phyloP scores from a whole-genome alignment of 2,329 filamentous ascomycete genomes.

The Phialophora macrospora region DNA sequence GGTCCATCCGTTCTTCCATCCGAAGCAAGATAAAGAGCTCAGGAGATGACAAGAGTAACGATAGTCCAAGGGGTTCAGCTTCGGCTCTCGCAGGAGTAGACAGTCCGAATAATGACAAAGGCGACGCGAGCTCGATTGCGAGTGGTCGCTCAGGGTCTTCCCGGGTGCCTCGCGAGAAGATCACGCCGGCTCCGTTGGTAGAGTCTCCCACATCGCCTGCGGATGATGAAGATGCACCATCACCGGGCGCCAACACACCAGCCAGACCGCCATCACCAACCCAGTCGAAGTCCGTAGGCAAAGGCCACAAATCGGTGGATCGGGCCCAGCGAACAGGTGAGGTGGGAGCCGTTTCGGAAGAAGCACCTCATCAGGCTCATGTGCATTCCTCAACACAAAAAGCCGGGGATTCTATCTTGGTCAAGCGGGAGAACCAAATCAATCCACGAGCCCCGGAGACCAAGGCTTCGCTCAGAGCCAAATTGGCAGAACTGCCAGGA shows the following conservation, averaged over 20 bases:
- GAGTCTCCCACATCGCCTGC: constrained; percentile 31
- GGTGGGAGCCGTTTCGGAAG: constrained; percentile 92
- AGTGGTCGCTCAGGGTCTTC: constrained; percentile 53
- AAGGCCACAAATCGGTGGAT: constrained; percentile 76
- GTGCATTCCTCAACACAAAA: constrained; percentile 65
- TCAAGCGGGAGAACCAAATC: constrained; percentile 74
- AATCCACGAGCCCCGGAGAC: constrained; percentile 63
- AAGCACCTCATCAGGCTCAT: constrained; percentile 72
- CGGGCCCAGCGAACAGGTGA: constrained; percentile 85
- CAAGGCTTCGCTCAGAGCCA: constrained; percentile 44
- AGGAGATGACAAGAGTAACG: constrained; percentile 61
- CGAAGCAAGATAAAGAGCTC: constrained; percentile 77
- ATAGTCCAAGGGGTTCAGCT: constrained; percentile 80
- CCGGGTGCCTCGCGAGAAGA: constrained; percentile 39
- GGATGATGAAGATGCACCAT: constrained; percentile 54
- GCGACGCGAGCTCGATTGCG: constrained; percentile 74
- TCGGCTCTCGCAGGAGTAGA: constrained; percentile 68
- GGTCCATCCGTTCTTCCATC: constrained; percentile 79
- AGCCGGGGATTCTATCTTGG: constrained; percentile 86
- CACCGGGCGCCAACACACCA: constrained; percentile 54
- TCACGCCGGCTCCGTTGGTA: constrained; percentile 34
- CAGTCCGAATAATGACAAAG: constrained; percentile 62
- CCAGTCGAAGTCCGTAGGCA: constrained; percentile 73
- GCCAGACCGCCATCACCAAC: constrained; percentile 83
- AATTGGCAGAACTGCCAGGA: constrained; percentile 43